phyloP scores from a whole-genome alignment of 2,329 filamentous ascomycete species.

The Sarocladium kiliense region DNA sequence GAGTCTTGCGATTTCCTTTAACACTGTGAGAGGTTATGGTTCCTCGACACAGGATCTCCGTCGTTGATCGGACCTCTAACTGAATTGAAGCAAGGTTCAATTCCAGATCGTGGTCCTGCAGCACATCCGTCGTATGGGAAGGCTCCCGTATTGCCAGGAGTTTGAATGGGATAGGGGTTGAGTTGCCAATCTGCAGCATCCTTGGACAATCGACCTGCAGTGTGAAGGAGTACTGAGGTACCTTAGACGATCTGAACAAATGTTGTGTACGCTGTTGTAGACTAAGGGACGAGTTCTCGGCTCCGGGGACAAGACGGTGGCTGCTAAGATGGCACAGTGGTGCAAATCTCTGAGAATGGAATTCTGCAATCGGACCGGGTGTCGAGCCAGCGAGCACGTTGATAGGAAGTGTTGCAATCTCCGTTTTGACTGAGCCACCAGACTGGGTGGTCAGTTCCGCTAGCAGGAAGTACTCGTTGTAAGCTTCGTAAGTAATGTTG shows the following conservation, averaged over 20 bases:
- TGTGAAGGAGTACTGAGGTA: conserved; percentile 23
- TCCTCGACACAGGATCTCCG: conserved; percentile 14
- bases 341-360: conserved; percentile 4
- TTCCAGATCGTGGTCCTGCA: conserved; percentile 13
- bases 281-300: conserved; percentile 21
- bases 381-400: conserved; percentile 11
- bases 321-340: background rate
- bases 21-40: conserved; percentile 8
- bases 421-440: background rate
- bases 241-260: conserved; percentile 26
- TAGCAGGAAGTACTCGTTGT: conserved; percentile 31
- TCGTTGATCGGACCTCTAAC: conserved; percentile 14
- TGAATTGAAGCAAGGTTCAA: conserved; percentile 14
- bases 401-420: conserved; percentile 19
- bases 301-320: conserved; percentile 25
- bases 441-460: conserved; percentile 18
- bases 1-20: conserved; percentile 3
- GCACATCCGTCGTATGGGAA: conserved; percentile 11
- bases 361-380: conserved; percentile 16
- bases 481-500: conserved; percentile 16
- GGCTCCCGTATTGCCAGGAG: conserved; percentile 14
- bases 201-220: conserved; percentile 21
- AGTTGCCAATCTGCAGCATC: conserved; percentile 24
- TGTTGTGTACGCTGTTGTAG: conserved; percentile 27
- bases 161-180: conserved; percentile 16